A percentile compares a stretch with the other conserved stretches of the same genome.
phyloP scores from a whole-genome alignment of 225 moss, liverwort and hornwort genomes.

The Marchantia polymorpha region DNA sequence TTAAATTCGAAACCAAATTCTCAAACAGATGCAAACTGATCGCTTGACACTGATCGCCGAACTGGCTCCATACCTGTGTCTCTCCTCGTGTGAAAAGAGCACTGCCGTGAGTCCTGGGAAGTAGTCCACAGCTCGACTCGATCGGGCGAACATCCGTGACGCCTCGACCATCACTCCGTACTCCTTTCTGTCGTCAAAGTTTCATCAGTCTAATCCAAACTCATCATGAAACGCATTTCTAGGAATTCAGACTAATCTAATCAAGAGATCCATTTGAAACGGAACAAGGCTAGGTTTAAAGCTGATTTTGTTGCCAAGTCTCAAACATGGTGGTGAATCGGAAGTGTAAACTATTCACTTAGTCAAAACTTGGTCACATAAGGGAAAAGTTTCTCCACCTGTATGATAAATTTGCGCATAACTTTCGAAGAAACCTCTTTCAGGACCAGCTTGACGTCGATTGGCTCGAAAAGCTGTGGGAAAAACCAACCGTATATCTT shows the following conservation, averaged over 20 bases:
- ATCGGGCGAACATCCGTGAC: slow-evolving; percentile 84
- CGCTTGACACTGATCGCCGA: not conserved
- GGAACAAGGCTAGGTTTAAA: no score
- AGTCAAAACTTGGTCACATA: not conserved
- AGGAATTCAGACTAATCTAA: not conserved
- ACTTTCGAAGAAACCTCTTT: slow-evolving; percentile 74
- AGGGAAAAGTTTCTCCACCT: slow-evolving; percentile 41
- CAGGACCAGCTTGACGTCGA: slow-evolving; percentile 86
- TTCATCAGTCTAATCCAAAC: not conserved
- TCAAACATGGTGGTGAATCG: no score
- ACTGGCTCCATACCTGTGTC: slow-evolving; percentile 61
- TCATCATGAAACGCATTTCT: not conserved
- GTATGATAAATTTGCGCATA: slow-evolving; percentile 73
- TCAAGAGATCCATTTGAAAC: no score
- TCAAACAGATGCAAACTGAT: no score
- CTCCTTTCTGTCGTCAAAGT: slow-evolving; percentile 54
- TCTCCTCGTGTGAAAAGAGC: slow-evolving; percentile 95
- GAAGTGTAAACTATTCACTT: not conserved
- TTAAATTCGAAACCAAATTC: no score
- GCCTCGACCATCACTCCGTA: slow-evolving; percentile 85
- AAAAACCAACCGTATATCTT: not conserved
- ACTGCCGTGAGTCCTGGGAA: slow-evolving; percentile 97
- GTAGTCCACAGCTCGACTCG: slow-evolving; percentile 81
- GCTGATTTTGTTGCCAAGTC: no score
- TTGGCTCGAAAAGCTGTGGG: slow-evolving; percentile 77